phyloP scores from a whole-genome alignment of 2,329 filamentous ascomycete species.

The Fusarium oxysporum region DNA sequence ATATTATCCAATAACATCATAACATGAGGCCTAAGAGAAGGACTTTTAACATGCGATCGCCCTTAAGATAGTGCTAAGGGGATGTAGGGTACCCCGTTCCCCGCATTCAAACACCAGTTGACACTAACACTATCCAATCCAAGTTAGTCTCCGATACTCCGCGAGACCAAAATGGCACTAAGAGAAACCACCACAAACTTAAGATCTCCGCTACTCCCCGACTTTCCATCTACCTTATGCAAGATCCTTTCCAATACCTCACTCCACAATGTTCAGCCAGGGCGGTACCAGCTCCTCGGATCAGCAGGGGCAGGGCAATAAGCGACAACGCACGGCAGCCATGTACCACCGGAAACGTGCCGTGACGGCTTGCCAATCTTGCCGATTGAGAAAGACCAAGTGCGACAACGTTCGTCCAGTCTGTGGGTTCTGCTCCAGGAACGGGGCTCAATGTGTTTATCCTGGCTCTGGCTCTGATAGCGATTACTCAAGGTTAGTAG shows the following conservation, averaged over 20 bases:
- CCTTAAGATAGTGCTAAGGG: no score
- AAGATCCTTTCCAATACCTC: neutral
- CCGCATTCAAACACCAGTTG: neutral
- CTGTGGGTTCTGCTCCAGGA: constrained; percentile 1
- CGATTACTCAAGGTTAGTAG: neutral
- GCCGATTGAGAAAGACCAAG: constrained; percentile 13
- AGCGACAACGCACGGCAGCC: neutral
- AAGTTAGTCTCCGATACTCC: neutral
- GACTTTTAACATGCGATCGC: neutral
- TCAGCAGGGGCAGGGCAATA: neutral
- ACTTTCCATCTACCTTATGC: neutral
- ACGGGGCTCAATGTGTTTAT: constrained; percentile 2
- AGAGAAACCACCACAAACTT: neutral
- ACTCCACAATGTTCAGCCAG: neutral
- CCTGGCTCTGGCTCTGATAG: neutral
- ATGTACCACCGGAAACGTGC: constrained; percentile 8
- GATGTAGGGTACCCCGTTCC: neutral
- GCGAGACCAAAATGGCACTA: neutral
- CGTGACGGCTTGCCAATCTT: constrained; percentile 18
- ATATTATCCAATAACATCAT: neutral
- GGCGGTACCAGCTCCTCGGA: neutral
- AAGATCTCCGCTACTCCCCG: constrained; percentile 4
- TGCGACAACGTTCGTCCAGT: constrained; percentile 26
- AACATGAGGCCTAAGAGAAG: neutral
- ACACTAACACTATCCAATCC: neutral